A percentile compares a stretch with the other conserved stretches of the same genome.
These are phyloP conservation scores for Stephanodiscus triporus DNA, from an alignment of 108 stramenopile genomes.

Conservation along the genomic window DNA sequence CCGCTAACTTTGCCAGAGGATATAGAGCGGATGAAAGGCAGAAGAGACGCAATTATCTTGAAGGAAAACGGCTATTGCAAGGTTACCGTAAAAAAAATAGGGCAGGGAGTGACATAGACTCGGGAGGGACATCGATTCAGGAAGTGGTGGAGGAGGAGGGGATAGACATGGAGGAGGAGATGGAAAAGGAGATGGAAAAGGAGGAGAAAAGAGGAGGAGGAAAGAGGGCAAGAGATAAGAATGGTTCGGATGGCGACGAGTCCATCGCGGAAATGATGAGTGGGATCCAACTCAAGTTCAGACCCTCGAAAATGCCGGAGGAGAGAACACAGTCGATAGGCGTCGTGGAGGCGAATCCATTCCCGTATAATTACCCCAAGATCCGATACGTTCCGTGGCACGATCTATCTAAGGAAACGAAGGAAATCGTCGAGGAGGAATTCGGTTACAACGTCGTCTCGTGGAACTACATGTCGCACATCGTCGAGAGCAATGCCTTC, in stretches of 20 bases:
- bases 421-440: not conserved
- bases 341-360: not conserved
- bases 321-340: not conserved
- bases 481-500: not conserved
- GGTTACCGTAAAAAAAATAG: too few species aligned
- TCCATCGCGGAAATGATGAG: slow-evolving; percentile 3
- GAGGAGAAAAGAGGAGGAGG: not conserved
- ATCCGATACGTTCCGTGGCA: slow-evolving; percentile 4
- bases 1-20: too few species aligned
- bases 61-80: too few species aligned
- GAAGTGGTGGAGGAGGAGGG: not conserved
- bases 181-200: not conserved
- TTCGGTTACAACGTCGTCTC: not conserved
- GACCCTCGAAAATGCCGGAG: not conserved
- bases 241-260: not conserved
- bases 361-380: not conserved
- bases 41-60: too few species aligned
- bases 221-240: not conserved
- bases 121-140: too few species aligned
- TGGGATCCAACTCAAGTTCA: not conserved
- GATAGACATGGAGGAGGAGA: not conserved
- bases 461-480: not conserved
- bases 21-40: too few species aligned
- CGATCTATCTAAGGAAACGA: not conserved
- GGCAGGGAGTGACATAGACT: too few species aligned